Percentiles rank a stretch among this genome's conserved stretches.
These are phyloP conservation scores for Epichloe brachyelytri DNA, from an alignment of 2,329 filamentous ascomycete species.

Conservation along the genomic window DNA sequence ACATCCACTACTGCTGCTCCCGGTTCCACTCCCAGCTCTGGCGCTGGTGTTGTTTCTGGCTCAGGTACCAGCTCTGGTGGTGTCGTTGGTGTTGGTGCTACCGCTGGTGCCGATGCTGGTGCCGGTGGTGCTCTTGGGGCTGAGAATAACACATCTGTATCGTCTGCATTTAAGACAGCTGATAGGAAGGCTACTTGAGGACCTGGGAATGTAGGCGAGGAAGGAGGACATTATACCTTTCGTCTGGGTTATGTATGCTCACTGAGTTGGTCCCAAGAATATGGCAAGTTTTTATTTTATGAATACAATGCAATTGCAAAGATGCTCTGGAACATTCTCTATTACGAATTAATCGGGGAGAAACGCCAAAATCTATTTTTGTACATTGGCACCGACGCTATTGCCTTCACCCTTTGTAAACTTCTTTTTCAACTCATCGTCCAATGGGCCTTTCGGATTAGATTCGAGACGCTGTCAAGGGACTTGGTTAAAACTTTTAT, in stretches of 20 bases:
- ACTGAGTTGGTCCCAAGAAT: background rate
- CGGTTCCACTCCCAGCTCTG: conserved; percentile 1
- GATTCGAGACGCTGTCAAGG: conserved; percentile 35
- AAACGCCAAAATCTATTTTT: conserved; percentile 1
- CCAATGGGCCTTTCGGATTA: conserved; percentile 54
- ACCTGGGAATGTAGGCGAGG: background rate
- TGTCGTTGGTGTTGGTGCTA: background rate
- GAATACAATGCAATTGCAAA: background rate
- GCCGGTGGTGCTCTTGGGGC: conserved; percentile 5
- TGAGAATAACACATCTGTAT: conserved; percentile 2
- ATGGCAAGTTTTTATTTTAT: background rate
- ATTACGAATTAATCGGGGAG: no score
- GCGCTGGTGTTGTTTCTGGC: background rate
- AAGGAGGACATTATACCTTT: background rate
- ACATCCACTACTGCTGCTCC: conserved; percentile 9
- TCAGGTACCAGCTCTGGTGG: background rate
- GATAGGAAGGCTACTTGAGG: conserved; percentile 13
- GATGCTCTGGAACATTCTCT: background rate
- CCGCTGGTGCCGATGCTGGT: conserved; percentile 1
- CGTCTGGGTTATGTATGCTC: background rate
- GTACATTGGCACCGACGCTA: background rate
- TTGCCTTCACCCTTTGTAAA: conserved; percentile 35
- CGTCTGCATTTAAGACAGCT: conserved; percentile 13
- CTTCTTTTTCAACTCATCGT: conserved; percentile 47
- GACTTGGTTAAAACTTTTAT: background rate